Evolutionary conservation across 2,329 filamentous ascomycete species (phyloP), one percentile per base, ranked within the genome.

Genomic region (Pseudopithomyces chartarum): DNA sequence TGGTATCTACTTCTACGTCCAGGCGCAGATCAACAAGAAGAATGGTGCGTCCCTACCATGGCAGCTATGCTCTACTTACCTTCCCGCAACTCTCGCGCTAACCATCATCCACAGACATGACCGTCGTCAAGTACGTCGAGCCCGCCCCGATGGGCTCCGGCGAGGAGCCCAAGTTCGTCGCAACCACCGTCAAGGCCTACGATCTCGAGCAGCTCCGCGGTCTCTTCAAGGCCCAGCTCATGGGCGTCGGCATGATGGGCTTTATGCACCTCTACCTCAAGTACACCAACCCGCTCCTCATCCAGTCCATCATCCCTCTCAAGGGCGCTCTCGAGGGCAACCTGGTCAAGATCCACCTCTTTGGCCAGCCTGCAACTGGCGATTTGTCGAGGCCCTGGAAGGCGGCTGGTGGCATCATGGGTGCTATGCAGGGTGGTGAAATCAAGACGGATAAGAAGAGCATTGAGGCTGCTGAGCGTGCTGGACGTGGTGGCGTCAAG

Each of bases 231-330:
- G 86, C 89, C 63, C 94, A 98, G 82, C 81, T 96, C 71, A 98
- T 97, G 91, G 95, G 95, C 58, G 84, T 99, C 57, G 93, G 86
- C 78, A 99, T 99, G 93, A 98, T 99, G 94, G 87, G 80, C 60
- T 91, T 97, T 74, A 98, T 99, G 94, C 95, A 99, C 82, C 66
- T 99, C 60, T 99, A 98, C 88, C 90, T 99, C 85, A 93, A 97
- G 79, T 99, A 98, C 89, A 98, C 93, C 82, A 99, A 98, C 87
- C 95, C 95, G 40, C 90, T 99, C 50, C 84, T 97, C 73, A 97
- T 99, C 82, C 95, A 99, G 87, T 96, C 90, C 78, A 97, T 99
- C 82, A 95, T 99, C 75, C 95, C 95, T 33, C 84, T 98, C 79
- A 99, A 99, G 89, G 86, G 90, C 75, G 94, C 92, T 44, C 86